Percentiles rank a stretch among this genome's conserved stretches.
phyloP scores from a whole-genome alignment of 306 rosid genomes.

The Glycine soja region DNA sequence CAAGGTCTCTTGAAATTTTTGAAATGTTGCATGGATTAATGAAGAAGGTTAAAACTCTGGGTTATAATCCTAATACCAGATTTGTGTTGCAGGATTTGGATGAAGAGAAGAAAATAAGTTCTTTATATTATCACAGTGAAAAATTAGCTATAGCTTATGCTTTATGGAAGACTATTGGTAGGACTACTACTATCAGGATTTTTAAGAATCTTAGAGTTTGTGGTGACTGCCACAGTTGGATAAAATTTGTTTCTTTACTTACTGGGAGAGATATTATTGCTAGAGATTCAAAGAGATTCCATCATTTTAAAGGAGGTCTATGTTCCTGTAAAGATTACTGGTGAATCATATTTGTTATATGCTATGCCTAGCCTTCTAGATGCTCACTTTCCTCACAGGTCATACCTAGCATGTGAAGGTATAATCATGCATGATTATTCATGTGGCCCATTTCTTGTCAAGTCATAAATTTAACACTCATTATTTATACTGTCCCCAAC shows the following conservation, averaged over 20 bases:
- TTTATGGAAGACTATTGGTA: slow-evolving; percentile 63
- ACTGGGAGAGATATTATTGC: slow-evolving; percentile 69
- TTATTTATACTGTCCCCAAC: background rate
- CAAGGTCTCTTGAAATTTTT: slow-evolving; percentile 54
- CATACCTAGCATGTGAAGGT: background rate
- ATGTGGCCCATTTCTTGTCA: background rate
- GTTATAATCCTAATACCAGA: slow-evolving; percentile 70
- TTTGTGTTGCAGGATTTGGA: slow-evolving; percentile 70
- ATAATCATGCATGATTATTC: slow-evolving; percentile 23
- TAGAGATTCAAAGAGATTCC: slow-evolving; percentile 69
- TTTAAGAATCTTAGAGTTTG: slow-evolving; percentile 80
- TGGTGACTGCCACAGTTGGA: slow-evolving; percentile 73
- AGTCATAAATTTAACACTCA: background rate
- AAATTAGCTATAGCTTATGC: slow-evolving; percentile 72
- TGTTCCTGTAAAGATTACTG: slow-evolving; percentile 79
- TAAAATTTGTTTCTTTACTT: slow-evolving; percentile 60
- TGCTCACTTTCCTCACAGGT: background rate
- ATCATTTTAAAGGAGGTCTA: slow-evolving; percentile 65
- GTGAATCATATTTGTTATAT: slow-evolving; percentile 52
- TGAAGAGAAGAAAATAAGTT: slow-evolving; percentile 58
- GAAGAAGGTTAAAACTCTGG: slow-evolving; percentile 56
- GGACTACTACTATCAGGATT: slow-evolving; percentile 55
- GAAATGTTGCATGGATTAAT: slow-evolving; percentile 54
- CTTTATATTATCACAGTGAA: slow-evolving; percentile 72
- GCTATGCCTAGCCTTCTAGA: background rate